Evolutionary conservation across 1,284 basidiomycete species (phyloP).

Genomic region (Quambalaria eucalypti): DNA sequence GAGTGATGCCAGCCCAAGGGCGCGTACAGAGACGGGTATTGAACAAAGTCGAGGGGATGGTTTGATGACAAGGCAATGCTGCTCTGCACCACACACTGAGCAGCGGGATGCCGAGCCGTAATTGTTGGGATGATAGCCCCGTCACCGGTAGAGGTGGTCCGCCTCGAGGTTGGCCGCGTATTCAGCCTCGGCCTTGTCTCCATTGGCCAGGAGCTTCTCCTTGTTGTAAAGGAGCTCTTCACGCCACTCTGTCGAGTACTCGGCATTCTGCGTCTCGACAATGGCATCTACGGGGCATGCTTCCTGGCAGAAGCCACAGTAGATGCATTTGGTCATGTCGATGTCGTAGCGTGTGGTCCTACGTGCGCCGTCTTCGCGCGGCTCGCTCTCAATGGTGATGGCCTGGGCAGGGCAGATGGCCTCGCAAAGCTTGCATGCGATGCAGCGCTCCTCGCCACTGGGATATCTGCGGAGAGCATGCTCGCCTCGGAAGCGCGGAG

Average conservation of each 20-base stretch:
- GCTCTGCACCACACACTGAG: too few species aligned
- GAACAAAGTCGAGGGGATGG: too few species aligned
- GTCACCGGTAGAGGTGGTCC: slow-evolving; percentile 40
- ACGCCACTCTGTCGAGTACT: slow-evolving; percentile 87
- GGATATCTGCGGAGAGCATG: slow-evolving; percentile 97
- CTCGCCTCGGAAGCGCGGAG: slow-evolving; percentile 95
- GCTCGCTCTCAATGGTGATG: slow-evolving; percentile 97
- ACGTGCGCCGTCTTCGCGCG: slow-evolving; percentile 86
- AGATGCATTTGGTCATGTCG: slow-evolving; percentile 63
- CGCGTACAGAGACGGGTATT: too few species aligned
- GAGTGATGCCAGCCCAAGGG: too few species aligned
- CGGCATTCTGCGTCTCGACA: slow-evolving; percentile 65
- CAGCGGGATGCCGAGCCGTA: too few species aligned
- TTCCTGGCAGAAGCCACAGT: slow-evolving; percentile 55
- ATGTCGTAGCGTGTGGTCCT: slow-evolving; percentile 97
- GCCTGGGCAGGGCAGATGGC: slow-evolving; percentile 99
- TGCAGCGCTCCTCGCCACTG: slow-evolving; percentile 96
- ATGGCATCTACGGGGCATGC: slow-evolving; percentile 99
- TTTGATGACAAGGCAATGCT: too few species aligned
- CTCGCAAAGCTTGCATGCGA: slow-evolving; percentile 98
- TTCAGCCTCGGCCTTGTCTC: slow-evolving; percentile 91
- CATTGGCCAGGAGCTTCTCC: slow-evolving; percentile 80
- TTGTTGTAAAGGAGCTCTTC: slow-evolving; percentile 99
- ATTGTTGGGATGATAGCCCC: too few species aligned
- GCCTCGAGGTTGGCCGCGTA: slow-evolving; percentile 43